Evolutionary conservation across 2,329 filamentous ascomycete species (phyloP), one percentile per base, ranked within the genome.

Genomic region (Neonectria magnoliae): DNA sequence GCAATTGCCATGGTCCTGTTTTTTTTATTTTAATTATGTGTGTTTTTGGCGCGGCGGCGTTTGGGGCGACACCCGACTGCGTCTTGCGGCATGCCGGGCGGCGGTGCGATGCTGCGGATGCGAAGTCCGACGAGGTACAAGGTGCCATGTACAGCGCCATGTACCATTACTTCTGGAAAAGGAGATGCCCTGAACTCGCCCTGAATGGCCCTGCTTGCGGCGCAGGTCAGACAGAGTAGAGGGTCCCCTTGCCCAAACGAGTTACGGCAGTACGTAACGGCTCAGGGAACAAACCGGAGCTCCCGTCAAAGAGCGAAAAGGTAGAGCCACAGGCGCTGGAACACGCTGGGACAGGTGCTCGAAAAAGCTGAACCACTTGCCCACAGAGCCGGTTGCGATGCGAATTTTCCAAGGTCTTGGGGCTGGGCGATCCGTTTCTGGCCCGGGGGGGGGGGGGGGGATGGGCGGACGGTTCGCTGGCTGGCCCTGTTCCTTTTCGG

Each of bases 181-280:
- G 4, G 22, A 4, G 38, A 41, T 18, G 38, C 16, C n/a, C 16
- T 41, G 38, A 41, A 4, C n/a, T 9, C 8, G 16, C 38, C 38
- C 48, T 51, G 65, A 54, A 27, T 59, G 67, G 51, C 58, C 36
- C 52, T 66, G 66, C 63, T 60, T 65, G 50, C 57, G 56, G 69
- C 60, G 62, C 57, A 69, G 60, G 47, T 65, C 38, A 11, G 63
- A 71, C 58, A 72, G 60, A 70, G 63, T 57, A 70, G 58, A 64
- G 68, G 55, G 68, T 59, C 27, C 55, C 55, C 61, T 71, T 67
- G 60, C 71, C 59, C 18, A 41, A 71, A 68, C 2, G 29, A 65
- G 71, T 57, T 69, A 69, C 71, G 68, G 38, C n/a, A 18, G 38
- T 42, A 42, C 38, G 71, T 73, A 73, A 73, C 64, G 72, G 70